phyloP scores from a whole-genome alignment of 1,284 basidiomycete species.

The Pseudozyma hubeiensis region DNA sequence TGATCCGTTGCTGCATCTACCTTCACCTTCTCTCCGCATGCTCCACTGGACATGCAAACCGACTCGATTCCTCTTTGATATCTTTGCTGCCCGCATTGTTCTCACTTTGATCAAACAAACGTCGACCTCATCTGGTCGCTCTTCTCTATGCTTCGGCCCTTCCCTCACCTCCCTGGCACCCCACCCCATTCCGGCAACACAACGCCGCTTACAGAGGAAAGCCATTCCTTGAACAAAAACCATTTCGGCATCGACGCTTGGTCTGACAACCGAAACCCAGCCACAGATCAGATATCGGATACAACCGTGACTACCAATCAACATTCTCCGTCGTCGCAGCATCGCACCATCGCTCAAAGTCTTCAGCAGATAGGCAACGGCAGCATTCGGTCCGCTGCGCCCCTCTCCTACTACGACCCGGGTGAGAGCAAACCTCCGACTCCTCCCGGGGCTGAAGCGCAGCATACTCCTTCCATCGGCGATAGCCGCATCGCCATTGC shows the following conservation, averaged over 20 bases:
- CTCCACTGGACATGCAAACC: too few relatives aligned
- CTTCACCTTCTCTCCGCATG: too few relatives aligned
- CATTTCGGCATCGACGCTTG: neutral
- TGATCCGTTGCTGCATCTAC: too few relatives aligned
- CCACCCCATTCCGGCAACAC: slow-evolving; percentile 27
- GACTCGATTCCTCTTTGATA: too few relatives aligned
- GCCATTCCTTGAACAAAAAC: neutral
- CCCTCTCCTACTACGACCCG: slow-evolving; percentile 39
- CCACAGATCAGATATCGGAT: neutral
- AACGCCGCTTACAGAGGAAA: slow-evolving; percentile 29
- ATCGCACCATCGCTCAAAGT: neutral
- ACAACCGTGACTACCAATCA: neutral
- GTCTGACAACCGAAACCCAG: neutral
- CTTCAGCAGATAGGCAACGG: neutral
- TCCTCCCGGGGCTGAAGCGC: slow-evolving; percentile 27
- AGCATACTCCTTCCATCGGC: slow-evolving; percentile 3
- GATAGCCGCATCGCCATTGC: slow-evolving; percentile 8
- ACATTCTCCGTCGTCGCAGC: neutral
- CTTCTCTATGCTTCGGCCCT: slow-evolving; percentile 2
- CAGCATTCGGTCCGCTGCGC: slow-evolving; percentile 10
- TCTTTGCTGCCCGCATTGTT: too few relatives aligned
- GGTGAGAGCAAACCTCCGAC: slow-evolving; percentile 38
- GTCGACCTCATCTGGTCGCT: neutral
- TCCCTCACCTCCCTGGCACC: slow-evolving; percentile 20
- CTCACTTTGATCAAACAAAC: neutral